A percentile compares a stretch with the other conserved stretches of the same genome.
Evolutionary conservation across 2,329 filamentous ascomycete species (phyloP).

Genomic region (Didymella lethalis): DNA sequence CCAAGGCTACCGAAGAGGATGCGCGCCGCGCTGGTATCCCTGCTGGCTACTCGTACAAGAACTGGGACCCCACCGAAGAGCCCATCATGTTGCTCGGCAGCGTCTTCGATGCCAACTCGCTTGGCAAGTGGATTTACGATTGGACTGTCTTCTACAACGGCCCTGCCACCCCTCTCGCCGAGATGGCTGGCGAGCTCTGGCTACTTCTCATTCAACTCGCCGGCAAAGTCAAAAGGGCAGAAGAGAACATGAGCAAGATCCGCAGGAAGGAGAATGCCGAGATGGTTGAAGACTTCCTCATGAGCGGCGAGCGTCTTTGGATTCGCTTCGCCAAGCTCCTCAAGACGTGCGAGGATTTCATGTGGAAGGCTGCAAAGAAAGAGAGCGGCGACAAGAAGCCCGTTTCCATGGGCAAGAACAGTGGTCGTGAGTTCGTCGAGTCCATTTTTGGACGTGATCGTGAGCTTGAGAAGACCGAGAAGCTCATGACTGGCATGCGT

Average conservation of each 20-base stretch:
- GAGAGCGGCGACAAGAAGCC: constrained; percentile 68
- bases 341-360: constrained; percentile 90
- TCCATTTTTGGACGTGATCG: constrained; percentile 93
- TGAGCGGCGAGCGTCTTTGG: constrained; percentile 85
- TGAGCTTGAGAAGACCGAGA: constrained; percentile 88
- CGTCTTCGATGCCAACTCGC: constrained; percentile 95
- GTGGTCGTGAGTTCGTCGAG: constrained; percentile 93
- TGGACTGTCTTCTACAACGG: constrained; percentile 95
- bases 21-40: constrained; percentile 75
- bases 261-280: constrained; percentile 76
- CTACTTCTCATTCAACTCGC: constrained; percentile 91
- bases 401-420: constrained; percentile 82
- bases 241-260: constrained; percentile 77
- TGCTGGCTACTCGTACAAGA: constrained; percentile 90
- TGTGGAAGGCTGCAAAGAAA: constrained; percentile 85
- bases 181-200: constrained; percentile 95
- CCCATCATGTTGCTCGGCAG: constrained; percentile 94
- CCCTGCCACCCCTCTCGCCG: constrained; percentile 80
- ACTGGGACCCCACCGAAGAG: constrained; percentile 95
- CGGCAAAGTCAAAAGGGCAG: constrained; percentile 90
- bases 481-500: constrained; percentile 86
- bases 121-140: constrained; percentile 99
- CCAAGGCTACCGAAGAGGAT: constrained; percentile 70
- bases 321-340: constrained; percentile 84
- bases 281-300: constrained; percentile 88